phyloP scores from a whole-genome alignment of 139 green algal species.

The Chlamydomonas sphaeroides region DNA sequence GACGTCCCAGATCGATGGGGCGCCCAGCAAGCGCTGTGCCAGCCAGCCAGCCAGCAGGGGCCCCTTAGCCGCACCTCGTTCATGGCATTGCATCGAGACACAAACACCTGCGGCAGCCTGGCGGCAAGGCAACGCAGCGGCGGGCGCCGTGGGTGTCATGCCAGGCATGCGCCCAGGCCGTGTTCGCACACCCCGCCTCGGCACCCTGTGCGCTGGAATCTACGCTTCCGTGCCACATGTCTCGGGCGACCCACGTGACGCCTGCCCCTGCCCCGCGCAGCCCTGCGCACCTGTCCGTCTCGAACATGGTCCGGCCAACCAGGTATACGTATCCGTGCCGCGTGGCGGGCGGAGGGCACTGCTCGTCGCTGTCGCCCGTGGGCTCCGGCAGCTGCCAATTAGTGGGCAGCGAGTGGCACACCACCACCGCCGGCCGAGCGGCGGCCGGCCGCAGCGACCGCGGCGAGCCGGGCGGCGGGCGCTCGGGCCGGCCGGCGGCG shows the following conservation, averaged over 20 bases:
- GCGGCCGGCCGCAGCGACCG: background rate
- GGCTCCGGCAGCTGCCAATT: constrained; percentile 54
- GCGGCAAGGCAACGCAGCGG: too few species aligned
- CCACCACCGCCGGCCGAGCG: constrained; percentile 38
- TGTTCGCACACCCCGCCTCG: too few species aligned
- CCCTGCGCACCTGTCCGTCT: constrained; percentile 61
- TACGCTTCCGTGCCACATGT: too few species aligned
- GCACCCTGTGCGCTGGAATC: too few species aligned
- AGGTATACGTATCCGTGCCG: constrained; percentile 52
- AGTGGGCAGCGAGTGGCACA: constrained; percentile 63
- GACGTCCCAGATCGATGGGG: too few species aligned
- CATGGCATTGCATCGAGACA: constrained; percentile 68
- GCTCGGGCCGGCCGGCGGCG: background rate
- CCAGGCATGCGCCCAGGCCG: too few species aligned
- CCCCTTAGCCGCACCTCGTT: constrained; percentile 65
- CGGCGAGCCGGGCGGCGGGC: background rate
- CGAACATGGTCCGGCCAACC: constrained; percentile 76
- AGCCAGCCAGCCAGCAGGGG: too few species aligned
- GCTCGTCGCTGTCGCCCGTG: background rate
- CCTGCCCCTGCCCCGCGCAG: too few species aligned
- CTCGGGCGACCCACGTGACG: too few species aligned
- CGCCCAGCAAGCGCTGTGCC: too few species aligned
- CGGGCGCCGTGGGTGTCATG: too few species aligned
- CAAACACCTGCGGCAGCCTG: constrained; percentile 42
- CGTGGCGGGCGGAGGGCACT: constrained; percentile 62